phyloP scores from a whole-genome alignment of 2,329 filamentous ascomycete genomes.

The Aspergillus carbonarius region DNA sequence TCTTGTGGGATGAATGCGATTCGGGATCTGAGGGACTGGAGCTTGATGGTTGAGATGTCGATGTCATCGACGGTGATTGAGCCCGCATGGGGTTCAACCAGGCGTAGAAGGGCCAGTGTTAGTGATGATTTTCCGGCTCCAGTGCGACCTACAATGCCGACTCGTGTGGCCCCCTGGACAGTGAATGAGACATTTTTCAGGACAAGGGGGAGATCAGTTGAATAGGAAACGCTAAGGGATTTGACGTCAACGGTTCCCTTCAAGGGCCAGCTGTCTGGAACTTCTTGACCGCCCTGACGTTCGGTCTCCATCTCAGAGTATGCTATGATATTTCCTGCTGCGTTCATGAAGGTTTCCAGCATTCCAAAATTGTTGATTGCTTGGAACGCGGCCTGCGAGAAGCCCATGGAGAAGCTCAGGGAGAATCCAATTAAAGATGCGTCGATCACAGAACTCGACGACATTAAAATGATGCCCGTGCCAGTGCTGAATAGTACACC shows the following conservation, averaged over 20 bases:
- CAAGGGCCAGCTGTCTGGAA: not conserved
- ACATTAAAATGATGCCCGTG: not conserved
- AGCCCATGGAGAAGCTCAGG: not conserved
- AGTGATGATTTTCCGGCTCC: conserved; percentile 5
- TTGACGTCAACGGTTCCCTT: not conserved
- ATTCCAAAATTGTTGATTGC: not conserved
- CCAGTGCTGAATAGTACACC: not conserved
- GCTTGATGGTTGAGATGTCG: not conserved
- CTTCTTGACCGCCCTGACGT: not conserved
- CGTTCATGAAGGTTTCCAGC: not conserved
- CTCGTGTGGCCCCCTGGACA: not conserved
- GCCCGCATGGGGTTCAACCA: not conserved
- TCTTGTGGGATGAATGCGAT: conserved; percentile 1
- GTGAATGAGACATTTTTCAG: not conserved
- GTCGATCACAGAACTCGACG: not conserved
- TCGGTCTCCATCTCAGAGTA: not conserved
- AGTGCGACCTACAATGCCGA: not conserved
- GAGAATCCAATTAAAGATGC: not conserved
- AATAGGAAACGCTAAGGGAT: not conserved
- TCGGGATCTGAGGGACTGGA: not conserved
- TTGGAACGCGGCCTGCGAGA: not conserved
- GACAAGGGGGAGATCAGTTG: not conserved
- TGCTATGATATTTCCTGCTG: not conserved
- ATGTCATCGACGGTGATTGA: not conserved
- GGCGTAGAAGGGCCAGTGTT: not conserved